Conservation (phyloP, 2,329 filamentous ascomycete species). For the Stagonosporopsis vannaccii region DNA sequence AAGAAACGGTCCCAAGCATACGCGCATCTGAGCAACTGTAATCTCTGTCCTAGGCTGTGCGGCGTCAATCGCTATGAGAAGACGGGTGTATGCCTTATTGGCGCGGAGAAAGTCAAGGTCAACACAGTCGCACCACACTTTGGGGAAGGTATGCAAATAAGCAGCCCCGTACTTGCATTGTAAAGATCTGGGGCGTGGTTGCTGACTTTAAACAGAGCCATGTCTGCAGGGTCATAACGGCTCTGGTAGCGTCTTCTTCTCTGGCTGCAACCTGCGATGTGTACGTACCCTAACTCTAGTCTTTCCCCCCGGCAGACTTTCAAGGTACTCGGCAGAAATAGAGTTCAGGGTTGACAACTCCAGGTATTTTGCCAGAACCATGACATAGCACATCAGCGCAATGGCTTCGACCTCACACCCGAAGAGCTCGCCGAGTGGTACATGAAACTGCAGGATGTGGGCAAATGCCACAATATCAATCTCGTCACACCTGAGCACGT, state of each 20-base stretch:
- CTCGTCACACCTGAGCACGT: constrained; percentile 87
- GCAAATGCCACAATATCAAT: constrained; percentile 89
- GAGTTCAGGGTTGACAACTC: not conserved
- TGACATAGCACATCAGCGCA: constrained; percentile 82
- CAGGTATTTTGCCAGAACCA: constrained; percentile 65
- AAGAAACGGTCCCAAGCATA: constrained; percentile 78
- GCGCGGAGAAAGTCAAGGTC: constrained; percentile 75
- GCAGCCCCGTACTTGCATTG: not conserved
- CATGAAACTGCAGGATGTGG: constrained; percentile 79
- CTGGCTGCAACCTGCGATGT: constrained; percentile 76
- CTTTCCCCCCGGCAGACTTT: no score
- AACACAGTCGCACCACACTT: constrained; percentile 88
- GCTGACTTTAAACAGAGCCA: constrained; percentile 61
- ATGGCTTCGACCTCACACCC: constrained; percentile 79
- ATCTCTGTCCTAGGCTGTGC: constrained; percentile 79
- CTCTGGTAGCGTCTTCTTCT: constrained; percentile 82
- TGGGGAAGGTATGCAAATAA: constrained; percentile 62
- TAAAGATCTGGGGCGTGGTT: not conserved
- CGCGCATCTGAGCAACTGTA: constrained; percentile 78
- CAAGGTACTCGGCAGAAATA: not conserved
- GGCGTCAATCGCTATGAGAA: constrained; percentile 82
- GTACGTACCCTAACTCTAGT: constrained; percentile 30
- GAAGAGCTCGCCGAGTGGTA: constrained; percentile 84
- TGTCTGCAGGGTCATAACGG: constrained; percentile 85
- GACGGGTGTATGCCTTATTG: constrained; percentile 80